Evolutionary conservation across 179 eudicot species (phyloP).

Genomic region (Gypsophila paniculata): DNA sequence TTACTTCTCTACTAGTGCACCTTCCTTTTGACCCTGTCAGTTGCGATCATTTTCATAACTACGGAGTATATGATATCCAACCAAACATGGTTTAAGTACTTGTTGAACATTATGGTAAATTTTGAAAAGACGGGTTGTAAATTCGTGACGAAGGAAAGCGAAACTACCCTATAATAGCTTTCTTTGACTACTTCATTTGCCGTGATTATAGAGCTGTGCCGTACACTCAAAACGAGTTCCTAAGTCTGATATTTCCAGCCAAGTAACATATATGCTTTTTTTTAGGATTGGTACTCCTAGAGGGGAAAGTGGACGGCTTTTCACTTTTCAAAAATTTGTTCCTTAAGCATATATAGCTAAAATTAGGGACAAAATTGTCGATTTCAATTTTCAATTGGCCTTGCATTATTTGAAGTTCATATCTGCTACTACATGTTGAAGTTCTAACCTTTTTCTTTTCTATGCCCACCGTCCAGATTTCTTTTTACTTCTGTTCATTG

Average conservation of each 20-base stretch:
- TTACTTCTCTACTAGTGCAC: neutral
- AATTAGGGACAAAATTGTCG: no score
- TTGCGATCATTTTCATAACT: no score
- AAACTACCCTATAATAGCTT: neutral
- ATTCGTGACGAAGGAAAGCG: neutral
- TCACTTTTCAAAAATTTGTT: neutral
- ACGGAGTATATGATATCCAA: neutral
- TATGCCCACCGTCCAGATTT: neutral
- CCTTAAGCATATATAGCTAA: neutral
- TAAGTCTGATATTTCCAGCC: neutral
- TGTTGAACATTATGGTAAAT: neutral
- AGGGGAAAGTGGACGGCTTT: neutral
- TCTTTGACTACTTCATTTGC: neutral
- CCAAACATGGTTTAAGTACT: neutral
- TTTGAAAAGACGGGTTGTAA: neutral
- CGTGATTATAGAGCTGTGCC: neutral
- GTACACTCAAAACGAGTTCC: neutral
- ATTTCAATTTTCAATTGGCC: no score
- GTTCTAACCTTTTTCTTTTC: neutral
- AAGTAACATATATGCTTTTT: neutral
- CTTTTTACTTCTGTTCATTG: neutral
- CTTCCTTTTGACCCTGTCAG: neutral
- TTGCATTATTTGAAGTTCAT: neutral
- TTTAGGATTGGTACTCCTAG: neutral
- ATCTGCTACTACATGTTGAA: neutral